phyloP scores from a whole-genome alignment of 2,329 filamentous ascomycete species.

The Thyridium curvatum region DNA sequence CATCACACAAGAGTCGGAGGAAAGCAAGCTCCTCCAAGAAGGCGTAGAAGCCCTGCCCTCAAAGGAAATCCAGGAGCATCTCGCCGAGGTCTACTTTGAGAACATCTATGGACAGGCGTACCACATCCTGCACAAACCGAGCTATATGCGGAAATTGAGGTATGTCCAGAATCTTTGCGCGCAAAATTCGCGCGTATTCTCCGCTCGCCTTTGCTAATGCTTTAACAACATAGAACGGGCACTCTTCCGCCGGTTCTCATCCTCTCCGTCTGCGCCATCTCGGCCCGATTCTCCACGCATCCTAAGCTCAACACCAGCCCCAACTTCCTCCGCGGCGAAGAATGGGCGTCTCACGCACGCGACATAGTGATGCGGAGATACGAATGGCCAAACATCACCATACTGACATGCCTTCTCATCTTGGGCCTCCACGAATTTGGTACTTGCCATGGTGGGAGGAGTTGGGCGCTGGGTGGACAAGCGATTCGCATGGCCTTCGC shows the following conservation, averaged over 20 bases:
- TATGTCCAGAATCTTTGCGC: slow-evolving; percentile 29
- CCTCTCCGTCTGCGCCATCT: slow-evolving; percentile 89
- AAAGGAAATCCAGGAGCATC: slow-evolving; percentile 84
- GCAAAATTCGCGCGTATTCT: not conserved
- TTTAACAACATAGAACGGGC: slow-evolving; percentile 58
- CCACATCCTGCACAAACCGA: slow-evolving; percentile 90
- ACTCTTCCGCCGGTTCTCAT: slow-evolving; percentile 84
- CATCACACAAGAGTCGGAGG: slow-evolving; percentile 60
- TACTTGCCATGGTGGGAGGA: slow-evolving; percentile 90
- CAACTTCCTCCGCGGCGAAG: slow-evolving; percentile 81
- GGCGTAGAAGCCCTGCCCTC: slow-evolving; percentile 77
- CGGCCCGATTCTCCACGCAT: slow-evolving; percentile 90
- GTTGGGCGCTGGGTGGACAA: slow-evolving; percentile 93
- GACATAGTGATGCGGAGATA: slow-evolving; percentile 83
- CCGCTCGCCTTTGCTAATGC: slow-evolving; percentile 12
- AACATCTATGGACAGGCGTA: slow-evolving; percentile 94
- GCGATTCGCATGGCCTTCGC: slow-evolving; percentile 97
- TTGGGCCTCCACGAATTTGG: slow-evolving; percentile 93
- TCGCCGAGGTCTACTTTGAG: slow-evolving; percentile 93
- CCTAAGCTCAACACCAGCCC: slow-evolving; percentile 70
- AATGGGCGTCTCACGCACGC: slow-evolving; percentile 83
- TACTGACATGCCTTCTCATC: slow-evolving; percentile 82
- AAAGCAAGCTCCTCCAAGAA: slow-evolving; percentile 72
- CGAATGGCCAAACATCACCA: slow-evolving; percentile 93
- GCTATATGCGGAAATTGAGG: slow-evolving; percentile 84